These are phyloP conservation scores for Silene conica DNA, from an alignment of 148 eudicot species.

Conservation along the genomic window DNA sequence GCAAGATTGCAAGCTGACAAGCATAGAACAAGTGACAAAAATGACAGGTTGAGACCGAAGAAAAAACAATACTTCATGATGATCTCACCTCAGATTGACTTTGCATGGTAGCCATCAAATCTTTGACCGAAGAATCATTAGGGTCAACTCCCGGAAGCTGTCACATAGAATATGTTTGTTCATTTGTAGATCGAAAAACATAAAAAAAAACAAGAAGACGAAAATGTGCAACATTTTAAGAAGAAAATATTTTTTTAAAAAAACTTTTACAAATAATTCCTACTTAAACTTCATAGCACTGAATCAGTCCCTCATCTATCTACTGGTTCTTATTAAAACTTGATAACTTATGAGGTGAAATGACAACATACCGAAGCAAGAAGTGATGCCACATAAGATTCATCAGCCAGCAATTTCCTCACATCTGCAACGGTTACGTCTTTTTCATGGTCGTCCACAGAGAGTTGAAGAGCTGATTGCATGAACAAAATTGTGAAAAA, in stretches of 20 bases:
- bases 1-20: slow-evolving; percentile 1
- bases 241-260: neutral
- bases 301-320: neutral
- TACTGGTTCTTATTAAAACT: neutral
- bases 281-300: neutral
- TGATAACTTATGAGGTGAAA: neutral
- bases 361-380: slow-evolving; percentile 65
- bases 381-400: slow-evolving; percentile 74
- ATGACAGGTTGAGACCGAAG: neutral
- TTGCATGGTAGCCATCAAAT: slow-evolving; percentile 89
- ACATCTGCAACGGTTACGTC: slow-evolving; percentile 66
- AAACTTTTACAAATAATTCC: neutral
- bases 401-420: slow-evolving; percentile 74
- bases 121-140: slow-evolving; percentile 85
- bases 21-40: neutral
- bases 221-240: neutral
- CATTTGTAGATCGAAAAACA: neutral
- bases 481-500: slow-evolving; percentile 6
- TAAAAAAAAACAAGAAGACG: neutral
- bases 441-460: slow-evolving; percentile 57
- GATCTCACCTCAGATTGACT: slow-evolving; percentile 69
- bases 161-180: slow-evolving; percentile 1
- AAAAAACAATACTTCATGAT: neutral
- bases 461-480: slow-evolving; percentile 83
- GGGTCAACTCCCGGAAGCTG: slow-evolving; percentile 99